phyloP scores from a whole-genome alignment of 1,284 basidiomycete genomes.

The Leccinum pallidistipes region DNA sequence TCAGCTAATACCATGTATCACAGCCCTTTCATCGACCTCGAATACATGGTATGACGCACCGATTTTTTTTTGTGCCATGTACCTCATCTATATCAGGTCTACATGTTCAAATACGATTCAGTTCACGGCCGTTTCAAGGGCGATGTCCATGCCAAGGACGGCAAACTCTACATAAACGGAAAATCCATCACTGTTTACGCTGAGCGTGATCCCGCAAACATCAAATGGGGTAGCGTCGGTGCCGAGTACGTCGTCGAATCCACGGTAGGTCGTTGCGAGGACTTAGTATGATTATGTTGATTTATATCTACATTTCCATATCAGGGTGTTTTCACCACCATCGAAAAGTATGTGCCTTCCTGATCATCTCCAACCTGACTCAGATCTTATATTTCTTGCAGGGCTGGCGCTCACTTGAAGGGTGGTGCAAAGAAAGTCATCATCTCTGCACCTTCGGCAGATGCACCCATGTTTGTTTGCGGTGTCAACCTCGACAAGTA shows the following conservation, averaged over 20 bases:
- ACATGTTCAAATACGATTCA: conserved; percentile 99
- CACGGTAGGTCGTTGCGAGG: conserved; percentile 54
- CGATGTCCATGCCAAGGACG: conserved; percentile 79
- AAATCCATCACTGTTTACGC: conserved; percentile 79
- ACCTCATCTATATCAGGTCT: conserved; percentile 55
- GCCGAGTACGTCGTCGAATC: conserved; percentile 98
- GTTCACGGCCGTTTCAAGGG: conserved; percentile 97
- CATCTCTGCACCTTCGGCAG: conserved; percentile 98
- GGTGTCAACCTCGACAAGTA: conserved; percentile 98
- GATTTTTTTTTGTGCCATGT: neutral
- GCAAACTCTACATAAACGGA: conserved; percentile 89
- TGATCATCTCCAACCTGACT: conserved; percentile 4
- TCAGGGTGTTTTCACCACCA: conserved; percentile 98
- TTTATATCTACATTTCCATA: neutral
- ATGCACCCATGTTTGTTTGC: conserved; percentile 96
- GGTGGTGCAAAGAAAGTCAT: conserved; percentile 99
- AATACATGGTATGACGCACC: conserved; percentile 78
- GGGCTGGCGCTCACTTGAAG: conserved; percentile 93
- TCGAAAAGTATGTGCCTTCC: conserved; percentile 59
- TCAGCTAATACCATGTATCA: neutral
- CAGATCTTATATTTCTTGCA: conserved; percentile 31
- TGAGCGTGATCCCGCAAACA: conserved; percentile 88
- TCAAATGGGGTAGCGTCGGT: conserved; percentile 80
- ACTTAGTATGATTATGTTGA: conserved; percentile 8
- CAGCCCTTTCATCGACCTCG: conserved; percentile 54